Evolutionary conservation across 1,284 basidiomycete species (phyloP).

Genomic region (Ganoderma lucidum): DNA sequence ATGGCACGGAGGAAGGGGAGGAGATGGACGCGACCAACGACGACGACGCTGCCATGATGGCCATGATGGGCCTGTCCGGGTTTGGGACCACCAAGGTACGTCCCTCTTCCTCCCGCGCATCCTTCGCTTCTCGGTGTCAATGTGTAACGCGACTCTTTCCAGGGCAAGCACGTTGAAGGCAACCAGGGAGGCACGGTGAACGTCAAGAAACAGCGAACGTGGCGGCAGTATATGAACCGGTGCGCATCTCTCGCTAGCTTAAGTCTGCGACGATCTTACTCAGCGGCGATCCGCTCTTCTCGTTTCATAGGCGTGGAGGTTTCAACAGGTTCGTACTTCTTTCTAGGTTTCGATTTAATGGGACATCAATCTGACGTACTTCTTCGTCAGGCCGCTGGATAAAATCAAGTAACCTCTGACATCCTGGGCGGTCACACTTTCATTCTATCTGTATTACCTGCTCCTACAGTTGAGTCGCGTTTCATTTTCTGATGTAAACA

Average conservation of each 20-base stretch:
- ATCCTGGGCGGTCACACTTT: neutral
- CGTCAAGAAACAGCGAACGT: conserved; percentile 91
- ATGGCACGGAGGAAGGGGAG: conserved; percentile 64
- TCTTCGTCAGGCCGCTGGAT: conserved; percentile 63
- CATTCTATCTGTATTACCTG: conserved; percentile 1
- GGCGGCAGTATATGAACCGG: conserved; percentile 98
- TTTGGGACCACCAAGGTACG: conserved; percentile 92
- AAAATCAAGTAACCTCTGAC: conserved; percentile 63
- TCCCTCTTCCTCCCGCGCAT: conserved; percentile 5
- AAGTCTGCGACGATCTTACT: conserved; percentile 23
- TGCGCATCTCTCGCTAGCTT: conserved; percentile 41
- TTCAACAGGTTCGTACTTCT: conserved; percentile 79
- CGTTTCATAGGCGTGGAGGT: conserved; percentile 75
- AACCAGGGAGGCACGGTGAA: conserved; percentile 82
- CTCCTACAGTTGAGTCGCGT: conserved; percentile 26
- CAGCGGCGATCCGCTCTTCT: conserved; percentile 17
- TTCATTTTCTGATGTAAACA: conserved; percentile 20
- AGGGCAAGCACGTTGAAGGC: conserved; percentile 84
- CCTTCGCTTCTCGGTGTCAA: neutral
- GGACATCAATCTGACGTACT: conserved; percentile 26
- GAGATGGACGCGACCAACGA: conserved; percentile 73
- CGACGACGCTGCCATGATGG: conserved; percentile 86
- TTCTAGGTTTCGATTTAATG: conserved; percentile 4
- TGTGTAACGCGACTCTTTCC: conserved; percentile 11
- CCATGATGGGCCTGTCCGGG: conserved; percentile 89